Evolutionary conservation across 768 basidiomycete species (phyloP).

Genomic region (Leccinum variicolor): DNA sequence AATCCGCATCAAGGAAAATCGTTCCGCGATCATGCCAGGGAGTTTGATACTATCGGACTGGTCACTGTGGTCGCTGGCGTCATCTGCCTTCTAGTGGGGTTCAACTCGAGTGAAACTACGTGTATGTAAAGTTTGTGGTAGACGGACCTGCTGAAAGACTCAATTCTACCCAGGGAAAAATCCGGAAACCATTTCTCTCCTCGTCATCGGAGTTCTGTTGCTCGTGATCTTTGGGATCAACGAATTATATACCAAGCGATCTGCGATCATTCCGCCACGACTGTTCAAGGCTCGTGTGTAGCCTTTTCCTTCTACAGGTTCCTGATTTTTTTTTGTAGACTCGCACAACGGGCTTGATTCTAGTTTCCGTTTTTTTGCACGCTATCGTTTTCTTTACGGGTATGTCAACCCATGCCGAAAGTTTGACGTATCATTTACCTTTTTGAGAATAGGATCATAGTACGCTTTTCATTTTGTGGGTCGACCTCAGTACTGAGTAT

Average conservation of each 20-base stretch:
- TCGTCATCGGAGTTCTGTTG: constrained; percentile 33
- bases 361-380: constrained; percentile 35
- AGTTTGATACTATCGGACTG: constrained; percentile 43
- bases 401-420: constrained; percentile 6
- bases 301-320: not conserved
- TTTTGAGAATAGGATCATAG: constrained; percentile 22
- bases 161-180: constrained; percentile 23
- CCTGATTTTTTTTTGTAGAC: constrained; percentile 25
- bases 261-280: constrained; percentile 40
- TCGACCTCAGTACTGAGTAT: constrained; percentile 2
- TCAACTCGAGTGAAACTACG: constrained; percentile 32
- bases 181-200: constrained; percentile 34
- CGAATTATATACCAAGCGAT: constrained; percentile 32
- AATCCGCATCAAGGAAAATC: constrained; percentile 32
- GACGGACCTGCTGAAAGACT: not conserved
- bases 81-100: constrained; percentile 37
- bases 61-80: constrained; percentile 32
- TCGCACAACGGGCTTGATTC: constrained; percentile 34
- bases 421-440: not conserved
- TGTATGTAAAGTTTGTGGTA: constrained; percentile 21
- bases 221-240: constrained; percentile 31
- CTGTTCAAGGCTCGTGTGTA: constrained; percentile 31
- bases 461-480: constrained; percentile 5
- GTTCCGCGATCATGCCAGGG: constrained; percentile 28
- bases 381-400: constrained; percentile 31